Base-by-base conservation (phyloP, 352 stramenopile species). In the Phytophthora kernoviae region DNA sequence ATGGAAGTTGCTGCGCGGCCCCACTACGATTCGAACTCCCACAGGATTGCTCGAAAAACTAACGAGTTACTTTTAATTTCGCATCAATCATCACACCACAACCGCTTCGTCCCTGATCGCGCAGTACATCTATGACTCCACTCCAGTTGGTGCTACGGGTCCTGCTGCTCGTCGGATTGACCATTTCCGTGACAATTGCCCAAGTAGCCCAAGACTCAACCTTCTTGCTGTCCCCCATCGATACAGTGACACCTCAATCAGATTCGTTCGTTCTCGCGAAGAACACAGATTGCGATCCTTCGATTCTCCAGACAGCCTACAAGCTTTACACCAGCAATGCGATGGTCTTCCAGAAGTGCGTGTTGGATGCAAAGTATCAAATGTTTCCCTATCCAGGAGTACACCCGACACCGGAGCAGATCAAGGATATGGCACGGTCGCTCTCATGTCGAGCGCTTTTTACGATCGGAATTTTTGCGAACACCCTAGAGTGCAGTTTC, bases 351-450 rank as follows among this genome's bases (percentile, higher is more conserved):
- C 73, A 84, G 42, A 51, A 65, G 14, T 86, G 78, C 49, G 65
- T 77, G 14, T 54, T 41, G 18, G 73, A 80, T 14, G 62, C 53
- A 21, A 54, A 68, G 36, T 88, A 82, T 65, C 74, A 79, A 53
- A 78, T 88, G 48, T 88, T 85, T 51, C 75, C 78, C 5, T 78
- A 62, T 47, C 62, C 71, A 5, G 65, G 73, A 11, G 61, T 52
- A 9, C 68, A 71, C 32, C 70, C 73, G 14, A 83, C 70, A 12
- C 22, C 68, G 0, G 48, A 60, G 27, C 63, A 88, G 51, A 80
- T 82, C 42, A 56, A 53, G 0, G 49, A 33, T 5, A 70, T 79
- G 41, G 65, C 60, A 9, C 43, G 40, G 8, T 83, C 71, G 2
- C 46, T 65, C 7, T 64, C 75, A n/a, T 86, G 75, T 26, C 66